Evolutionary conservation across 345 rosid genomes (phyloP).

Genomic region (Brassica juncea): DNA sequence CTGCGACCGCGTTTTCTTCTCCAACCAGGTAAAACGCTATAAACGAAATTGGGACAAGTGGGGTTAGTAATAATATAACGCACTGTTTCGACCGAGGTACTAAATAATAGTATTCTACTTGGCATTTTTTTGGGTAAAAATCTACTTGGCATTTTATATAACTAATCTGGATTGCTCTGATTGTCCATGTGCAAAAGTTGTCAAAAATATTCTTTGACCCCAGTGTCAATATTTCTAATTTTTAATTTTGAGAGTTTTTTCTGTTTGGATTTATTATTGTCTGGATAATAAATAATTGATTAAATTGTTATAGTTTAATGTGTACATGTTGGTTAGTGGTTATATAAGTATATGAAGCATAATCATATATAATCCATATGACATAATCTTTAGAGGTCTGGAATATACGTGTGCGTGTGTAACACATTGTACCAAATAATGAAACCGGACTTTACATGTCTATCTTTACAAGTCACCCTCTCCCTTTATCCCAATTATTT

Average conservation of each 20-base stretch:
- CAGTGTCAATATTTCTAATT: constrained; percentile 4
- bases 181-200: constrained; percentile 27
- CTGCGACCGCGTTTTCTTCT: constrained; percentile 75
- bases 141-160: neutral
- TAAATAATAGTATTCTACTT: neutral
- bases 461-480: constrained; percentile 30
- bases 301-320: neutral
- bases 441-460: neutral
- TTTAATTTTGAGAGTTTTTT: neutral
- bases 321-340: neutral
- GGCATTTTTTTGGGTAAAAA: too few species aligned
- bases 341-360: neutral
- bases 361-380: constrained; percentile 6
- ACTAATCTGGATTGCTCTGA: constrained; percentile 1
- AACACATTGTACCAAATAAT: constrained; percentile 16
- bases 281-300: neutral
- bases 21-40: constrained; percentile 66
- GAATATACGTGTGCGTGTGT: constrained; percentile 25
- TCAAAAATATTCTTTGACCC: neutral
- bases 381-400: constrained; percentile 11
- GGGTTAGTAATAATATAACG: neutral
- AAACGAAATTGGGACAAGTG: constrained; percentile 1
- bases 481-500: neutral
- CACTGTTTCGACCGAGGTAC: neutral
- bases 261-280: neutral